These are phyloP conservation scores for Lentinula boryana DNA, from an alignment of 768 basidiomycete species.

Conservation along the genomic window DNA sequence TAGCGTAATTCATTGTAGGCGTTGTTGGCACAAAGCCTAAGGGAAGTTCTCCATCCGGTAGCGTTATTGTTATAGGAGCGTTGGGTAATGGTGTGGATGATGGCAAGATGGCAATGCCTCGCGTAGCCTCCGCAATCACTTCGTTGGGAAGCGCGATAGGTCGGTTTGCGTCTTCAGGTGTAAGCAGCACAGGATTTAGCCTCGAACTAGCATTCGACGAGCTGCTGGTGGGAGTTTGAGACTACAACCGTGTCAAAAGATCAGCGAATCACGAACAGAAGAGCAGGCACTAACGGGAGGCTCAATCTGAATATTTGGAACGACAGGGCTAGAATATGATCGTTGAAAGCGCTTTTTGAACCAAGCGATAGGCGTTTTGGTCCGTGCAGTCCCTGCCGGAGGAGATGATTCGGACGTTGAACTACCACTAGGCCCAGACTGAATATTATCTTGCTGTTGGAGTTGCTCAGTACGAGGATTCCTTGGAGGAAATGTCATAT, in stretches of 20 bases:
- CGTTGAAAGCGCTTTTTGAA: conserved; percentile 8
- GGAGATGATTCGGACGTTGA: not conserved
- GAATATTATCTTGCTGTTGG: not conserved
- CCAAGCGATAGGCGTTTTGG: conserved; percentile 10
- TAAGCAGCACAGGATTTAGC: conserved; percentile 2
- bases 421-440: not conserved
- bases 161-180: conserved; percentile 1
- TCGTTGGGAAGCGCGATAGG: conserved; percentile 5
- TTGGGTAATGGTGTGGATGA: conserved; percentile 5
- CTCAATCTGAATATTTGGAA: conserved; percentile 7
- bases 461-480: not conserved
- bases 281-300: conserved; percentile 5
- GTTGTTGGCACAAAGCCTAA: conserved; percentile 6
- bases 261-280: not conserved
- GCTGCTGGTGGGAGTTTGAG: conserved; percentile 1
- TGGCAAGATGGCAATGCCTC: conserved; percentile 2
- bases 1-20: not conserved
- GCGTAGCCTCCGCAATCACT: conserved; percentile 3
- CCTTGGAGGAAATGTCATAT: not conserved
- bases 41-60: conserved; percentile 5
- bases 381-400: conserved; percentile 4
- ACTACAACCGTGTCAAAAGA: not conserved
- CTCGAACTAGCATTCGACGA: not conserved
- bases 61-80: not conserved
- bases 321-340: conserved; percentile 9